A percentile compares a stretch with the other conserved stretches of the same genome.
Evolutionary conservation across 331 rosid species (phyloP).

Genomic region (Stylosanthes scabra): DNA sequence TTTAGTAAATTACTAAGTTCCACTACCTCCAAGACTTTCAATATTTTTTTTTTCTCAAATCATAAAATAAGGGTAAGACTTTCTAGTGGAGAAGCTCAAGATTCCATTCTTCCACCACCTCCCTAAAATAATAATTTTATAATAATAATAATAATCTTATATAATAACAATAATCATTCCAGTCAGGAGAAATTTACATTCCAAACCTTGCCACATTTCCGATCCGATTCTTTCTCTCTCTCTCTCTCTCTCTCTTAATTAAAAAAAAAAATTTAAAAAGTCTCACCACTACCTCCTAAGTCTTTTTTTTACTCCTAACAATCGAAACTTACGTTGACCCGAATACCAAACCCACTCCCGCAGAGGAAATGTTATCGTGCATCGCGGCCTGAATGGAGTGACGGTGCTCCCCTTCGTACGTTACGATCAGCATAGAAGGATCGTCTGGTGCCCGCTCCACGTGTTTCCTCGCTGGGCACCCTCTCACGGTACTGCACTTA

Average conservation of each 20-base stretch:
- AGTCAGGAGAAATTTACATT: slow-evolving; percentile 35
- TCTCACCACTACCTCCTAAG: background rate
- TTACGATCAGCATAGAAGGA: slow-evolving; percentile 89
- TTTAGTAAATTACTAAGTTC: no score
- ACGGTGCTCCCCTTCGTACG: slow-evolving; percentile 97
- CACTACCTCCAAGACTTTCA: background rate
- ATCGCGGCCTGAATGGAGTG: slow-evolving; percentile 58
- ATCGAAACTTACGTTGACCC: slow-evolving; percentile 57
- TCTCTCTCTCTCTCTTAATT: background rate
- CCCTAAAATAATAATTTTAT: slow-evolving; percentile 6
- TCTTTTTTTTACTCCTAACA: background rate
- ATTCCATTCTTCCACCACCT: slow-evolving; percentile 15
- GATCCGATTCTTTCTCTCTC: no score
- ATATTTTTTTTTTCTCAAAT: background rate
- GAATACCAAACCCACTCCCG: slow-evolving; percentile 58
- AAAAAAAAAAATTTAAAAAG: slow-evolving; percentile 1
- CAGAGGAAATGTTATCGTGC: slow-evolving; percentile 58
- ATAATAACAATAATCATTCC: slow-evolving; percentile 18
- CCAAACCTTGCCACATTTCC: slow-evolving; percentile 1
- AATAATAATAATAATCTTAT: no score
- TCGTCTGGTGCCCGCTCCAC: slow-evolving; percentile 92
- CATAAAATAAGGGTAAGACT: background rate
- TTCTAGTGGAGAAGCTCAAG: background rate
- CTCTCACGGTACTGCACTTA: slow-evolving; percentile 85
- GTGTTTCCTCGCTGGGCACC: slow-evolving; percentile 97